Base-by-base conservation (phyloP, 495 filamentous ascomycete genomes). In the Amniculicola lignicola region DNA sequence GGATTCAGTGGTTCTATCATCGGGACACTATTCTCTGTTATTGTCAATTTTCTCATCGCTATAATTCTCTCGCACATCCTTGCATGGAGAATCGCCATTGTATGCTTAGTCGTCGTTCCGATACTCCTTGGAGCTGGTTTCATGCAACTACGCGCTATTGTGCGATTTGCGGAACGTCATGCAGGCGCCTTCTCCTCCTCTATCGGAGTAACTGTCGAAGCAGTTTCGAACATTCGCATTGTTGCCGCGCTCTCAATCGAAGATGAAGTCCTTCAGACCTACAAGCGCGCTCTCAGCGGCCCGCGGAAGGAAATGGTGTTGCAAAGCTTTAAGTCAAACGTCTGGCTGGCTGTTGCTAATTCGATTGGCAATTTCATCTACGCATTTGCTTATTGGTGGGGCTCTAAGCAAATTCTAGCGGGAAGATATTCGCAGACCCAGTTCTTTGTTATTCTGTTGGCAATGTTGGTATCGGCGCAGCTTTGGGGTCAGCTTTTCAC, bases 371-470 rank as follows among this genome's bases (percentile, higher is more conserved):
- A 79, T 82, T 12, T 89, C 39, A 88, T 83, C 60, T 81, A 88
- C 41, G 90, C 88, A 10, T 82, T 96, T 18, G 90, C 86, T 1
- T 95, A 93, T 72, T 95, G 89, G 89, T 95, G 92, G 64, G 90
- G 90, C 43, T 89, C 89, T 27, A 85, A 79, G 4, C 75, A 92
- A 25, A 84, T 95, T 29, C 81, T 78, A n/a, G 77, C 77, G 29
- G 62, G 71, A 27, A 84, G 93, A 68, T 80, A 80, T 54, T 87
- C 71, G 52, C 79, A 87, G 68, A 85, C 87, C 63, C 82, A 86
- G 46, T 95, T 93, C 76, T 95, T 95, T 69, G 73, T 95, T 55
- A 87, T 86, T 59, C 94, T 92, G 71, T 74, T 79, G 33, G 77
- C 88, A 29, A 79, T 92, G 63, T 82, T 92, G 42, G 92, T 91